These are phyloP conservation scores for Oxytropis ochrocephala DNA, from an alignment of 306 rosid genomes.

Conservation along the genomic window DNA sequence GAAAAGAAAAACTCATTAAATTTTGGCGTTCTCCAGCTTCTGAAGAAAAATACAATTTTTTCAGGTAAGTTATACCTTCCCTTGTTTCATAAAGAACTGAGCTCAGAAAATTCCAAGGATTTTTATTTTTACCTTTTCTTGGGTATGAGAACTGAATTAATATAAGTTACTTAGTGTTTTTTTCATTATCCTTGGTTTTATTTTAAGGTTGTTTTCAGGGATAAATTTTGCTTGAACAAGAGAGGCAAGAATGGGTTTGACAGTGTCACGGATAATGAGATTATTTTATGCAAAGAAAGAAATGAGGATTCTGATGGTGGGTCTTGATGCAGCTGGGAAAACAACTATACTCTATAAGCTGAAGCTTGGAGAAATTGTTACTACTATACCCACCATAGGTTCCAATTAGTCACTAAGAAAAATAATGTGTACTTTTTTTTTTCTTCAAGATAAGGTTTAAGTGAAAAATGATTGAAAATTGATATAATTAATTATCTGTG, in stretches of 20 bases:
- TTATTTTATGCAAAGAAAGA: constrained; percentile 70
- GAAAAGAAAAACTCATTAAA: background rate
- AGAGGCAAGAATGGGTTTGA: constrained; percentile 56
- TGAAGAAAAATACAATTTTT: background rate
- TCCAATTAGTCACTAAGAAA: background rate
- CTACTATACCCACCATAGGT: constrained; percentile 92
- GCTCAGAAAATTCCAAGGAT: background rate
- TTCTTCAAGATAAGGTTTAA: background rate
- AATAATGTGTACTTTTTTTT: background rate
- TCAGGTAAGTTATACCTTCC: constrained; percentile 17
- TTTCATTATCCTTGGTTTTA: background rate
- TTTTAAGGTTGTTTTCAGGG: background rate
- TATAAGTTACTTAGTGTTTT: background rate
- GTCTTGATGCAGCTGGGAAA: constrained; percentile 88
- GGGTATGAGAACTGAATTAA: too few relatives aligned
- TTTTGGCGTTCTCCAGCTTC: constrained; percentile 18
- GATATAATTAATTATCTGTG: background rate
- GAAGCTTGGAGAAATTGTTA: constrained; percentile 82
- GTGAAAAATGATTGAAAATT: background rate
- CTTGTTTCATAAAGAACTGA: background rate
- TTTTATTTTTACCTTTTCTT: background rate
- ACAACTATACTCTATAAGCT: constrained; percentile 77
- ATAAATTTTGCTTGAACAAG: background rate
- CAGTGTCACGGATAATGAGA: constrained; percentile 60
- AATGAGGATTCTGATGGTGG: constrained; percentile 92